Evolutionary conservation across 1,284 basidiomycete genomes (phyloP), one percentile per base, ranked within the genome.

Genomic region (Violaceomyces palustris): DNA sequence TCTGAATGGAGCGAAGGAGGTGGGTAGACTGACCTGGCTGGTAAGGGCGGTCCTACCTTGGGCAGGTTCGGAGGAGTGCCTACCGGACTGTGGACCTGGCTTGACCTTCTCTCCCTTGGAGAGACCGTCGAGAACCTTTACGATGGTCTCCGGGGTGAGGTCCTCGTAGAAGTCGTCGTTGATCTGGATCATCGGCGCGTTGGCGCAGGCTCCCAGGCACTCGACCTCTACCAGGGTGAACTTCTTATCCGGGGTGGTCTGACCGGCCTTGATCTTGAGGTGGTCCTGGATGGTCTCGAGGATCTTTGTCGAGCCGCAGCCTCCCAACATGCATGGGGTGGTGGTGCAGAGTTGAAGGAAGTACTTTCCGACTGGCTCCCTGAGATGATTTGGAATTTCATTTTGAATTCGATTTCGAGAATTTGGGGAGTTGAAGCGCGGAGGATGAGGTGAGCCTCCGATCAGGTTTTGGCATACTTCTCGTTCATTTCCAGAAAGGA

Each of bases 151-250:
- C 2, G 88, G 82, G n/a, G 92, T 97, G 43, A 99, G 79, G 74
- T 99, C 93, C 83, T 99, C 93, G 75, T 92, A 98, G 79, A 88
- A 99, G 74, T 96, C 90, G 72, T 98, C 94, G 40, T 87, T 87
- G 72, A 98, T 82, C 63, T 87, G 91, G 75, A 98, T 80, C 93
- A 98, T 99, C 10, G 93, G 93, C n/a, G 94, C 94, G 76, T 97
- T 99, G 64, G 87, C 87, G 77, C 93, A 99, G 38, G 93, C 94
- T 34, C 70, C 93, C 65, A 97, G 84, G 76, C 93, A 99, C 77
- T 98, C 93, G 31, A 98, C 93, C 76, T 99, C 93, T 54, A 98
- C 82, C 36, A 98, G 83, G 6, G 94, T 97, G 76, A 97, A 99
- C 76, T 93, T 92, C 42, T 89, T 88, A 74, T 98, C 91, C 73